A percentile compares a stretch with the other conserved stretches of the same genome.
phyloP scores from a whole-genome alignment of 345 rosid genomes.

The Atalantia buxifolia region DNA sequence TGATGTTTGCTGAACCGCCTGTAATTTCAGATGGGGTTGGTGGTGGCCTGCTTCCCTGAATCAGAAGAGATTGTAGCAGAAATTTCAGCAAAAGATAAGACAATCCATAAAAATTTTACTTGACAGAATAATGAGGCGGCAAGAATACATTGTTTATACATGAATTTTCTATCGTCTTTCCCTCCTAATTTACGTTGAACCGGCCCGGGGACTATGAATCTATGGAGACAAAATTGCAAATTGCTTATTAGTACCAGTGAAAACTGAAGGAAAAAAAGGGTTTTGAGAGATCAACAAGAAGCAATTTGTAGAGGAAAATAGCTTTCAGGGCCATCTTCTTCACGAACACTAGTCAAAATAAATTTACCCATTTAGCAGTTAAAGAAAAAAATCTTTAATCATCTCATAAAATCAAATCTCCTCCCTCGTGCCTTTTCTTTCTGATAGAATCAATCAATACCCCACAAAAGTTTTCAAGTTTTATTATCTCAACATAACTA shows the following conservation, averaged over 20 bases:
- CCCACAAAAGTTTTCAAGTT: background rate
- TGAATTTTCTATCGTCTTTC: background rate
- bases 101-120: background rate
- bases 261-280: background rate
- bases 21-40: slow-evolving; percentile 41
- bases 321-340: background rate
- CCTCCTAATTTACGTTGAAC: background rate
- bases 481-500: background rate
- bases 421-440: background rate
- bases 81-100: background rate
- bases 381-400: background rate
- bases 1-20: slow-evolving; percentile 48
- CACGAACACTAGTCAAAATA: background rate
- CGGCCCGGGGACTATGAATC: background rate
- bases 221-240: background rate
- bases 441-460: background rate
- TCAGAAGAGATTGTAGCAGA: slow-evolving; percentile 1
- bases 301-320: background rate
- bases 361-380: background rate
- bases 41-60: slow-evolving; percentile 80
- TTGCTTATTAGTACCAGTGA: background rate
- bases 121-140: background rate
- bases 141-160: background rate
- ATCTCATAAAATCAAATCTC: background rate
- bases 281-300: background rate